phyloP scores from a whole-genome alignment of 441 rosid species.

The Hura crepitans region DNA sequence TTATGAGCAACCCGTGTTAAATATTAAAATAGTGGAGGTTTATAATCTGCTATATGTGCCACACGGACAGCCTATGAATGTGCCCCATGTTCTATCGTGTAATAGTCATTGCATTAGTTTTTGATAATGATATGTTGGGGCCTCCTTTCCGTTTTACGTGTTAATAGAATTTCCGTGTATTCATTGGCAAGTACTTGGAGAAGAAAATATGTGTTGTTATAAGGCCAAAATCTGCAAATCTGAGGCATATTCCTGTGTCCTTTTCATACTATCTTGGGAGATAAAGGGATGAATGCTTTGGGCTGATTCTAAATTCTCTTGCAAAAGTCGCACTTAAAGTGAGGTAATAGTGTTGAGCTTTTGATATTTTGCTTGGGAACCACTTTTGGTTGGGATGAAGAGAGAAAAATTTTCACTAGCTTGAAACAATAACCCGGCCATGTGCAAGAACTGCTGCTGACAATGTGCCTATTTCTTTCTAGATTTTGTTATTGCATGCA shows the following conservation, averaged over 20 bases:
- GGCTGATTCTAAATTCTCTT: neutral
- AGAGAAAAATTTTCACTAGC: neutral
- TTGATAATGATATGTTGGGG: neutral
- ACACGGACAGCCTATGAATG: neutral
- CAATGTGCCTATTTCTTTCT: neutral
- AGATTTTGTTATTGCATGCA: constrained; percentile 4
- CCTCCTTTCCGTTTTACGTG: neutral
- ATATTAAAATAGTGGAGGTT: neutral
- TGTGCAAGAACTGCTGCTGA: neutral
- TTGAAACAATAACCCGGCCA: too few relatives aligned
- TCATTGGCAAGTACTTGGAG: neutral
- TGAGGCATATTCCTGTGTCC: neutral
- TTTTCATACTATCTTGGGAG: neutral
- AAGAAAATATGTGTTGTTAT: neutral
- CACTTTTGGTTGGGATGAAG: neutral
- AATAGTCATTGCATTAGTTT: neutral
- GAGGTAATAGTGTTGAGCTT: neutral
- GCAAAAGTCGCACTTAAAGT: neutral
- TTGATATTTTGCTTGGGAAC: neutral
- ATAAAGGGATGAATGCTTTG: neutral
- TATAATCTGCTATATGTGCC: neutral
- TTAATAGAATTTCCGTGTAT: neutral
- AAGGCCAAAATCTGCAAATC: constrained; percentile 1
- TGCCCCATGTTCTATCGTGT: neutral
- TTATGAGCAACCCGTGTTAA: neutral